A percentile compares a stretch with the other conserved stretches of the same genome.
Conservation (phyloP, 192 early-diverging fungal species). For the Jimgerdemannia flammicorona region DNA sequence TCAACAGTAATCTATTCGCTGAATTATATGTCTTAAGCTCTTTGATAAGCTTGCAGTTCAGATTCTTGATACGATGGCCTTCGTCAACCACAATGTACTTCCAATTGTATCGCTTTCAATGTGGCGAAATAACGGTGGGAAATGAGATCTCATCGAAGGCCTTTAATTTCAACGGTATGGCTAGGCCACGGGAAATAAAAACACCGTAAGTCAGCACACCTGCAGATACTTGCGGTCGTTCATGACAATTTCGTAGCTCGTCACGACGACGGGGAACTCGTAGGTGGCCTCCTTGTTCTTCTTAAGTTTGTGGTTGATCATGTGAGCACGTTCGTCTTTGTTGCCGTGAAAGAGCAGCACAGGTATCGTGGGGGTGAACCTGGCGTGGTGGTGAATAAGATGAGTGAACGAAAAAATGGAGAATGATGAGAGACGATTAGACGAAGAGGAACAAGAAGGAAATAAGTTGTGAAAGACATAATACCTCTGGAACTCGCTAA, state of each 20-base stretch:
- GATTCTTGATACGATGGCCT: constrained; percentile 96
- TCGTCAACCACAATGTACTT: constrained; percentile 95
- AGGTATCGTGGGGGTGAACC: constrained; percentile 76
- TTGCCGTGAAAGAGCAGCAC: constrained; percentile 85
- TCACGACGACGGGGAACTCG: constrained; percentile 81
- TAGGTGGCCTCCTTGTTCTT: constrained; percentile 42
- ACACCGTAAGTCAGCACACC: neutral
- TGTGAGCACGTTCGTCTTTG: constrained; percentile 62
- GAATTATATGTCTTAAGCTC: constrained; percentile 83
- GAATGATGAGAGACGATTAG: neutral
- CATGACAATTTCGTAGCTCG: constrained; percentile 89
- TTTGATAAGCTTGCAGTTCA: constrained; percentile 83
- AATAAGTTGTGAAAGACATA: neutral
- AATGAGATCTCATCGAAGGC: neutral
- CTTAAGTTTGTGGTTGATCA: constrained; percentile 64
- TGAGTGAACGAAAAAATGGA: neutral
- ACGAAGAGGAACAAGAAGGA: neutral
- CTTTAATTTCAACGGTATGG: no score
- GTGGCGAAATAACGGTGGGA: constrained; percentile 1
- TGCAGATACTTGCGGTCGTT: constrained; percentile 74
- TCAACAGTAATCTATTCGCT: constrained; percentile 85
- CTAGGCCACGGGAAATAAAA: no score
- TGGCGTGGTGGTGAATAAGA: constrained; percentile 7
- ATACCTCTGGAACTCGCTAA: constrained; percentile 81
- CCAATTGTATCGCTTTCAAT: constrained; percentile 58